phyloP scores from a whole-genome alignment of 1,284 basidiomycete genomes.

The Ustilago lituana region DNA sequence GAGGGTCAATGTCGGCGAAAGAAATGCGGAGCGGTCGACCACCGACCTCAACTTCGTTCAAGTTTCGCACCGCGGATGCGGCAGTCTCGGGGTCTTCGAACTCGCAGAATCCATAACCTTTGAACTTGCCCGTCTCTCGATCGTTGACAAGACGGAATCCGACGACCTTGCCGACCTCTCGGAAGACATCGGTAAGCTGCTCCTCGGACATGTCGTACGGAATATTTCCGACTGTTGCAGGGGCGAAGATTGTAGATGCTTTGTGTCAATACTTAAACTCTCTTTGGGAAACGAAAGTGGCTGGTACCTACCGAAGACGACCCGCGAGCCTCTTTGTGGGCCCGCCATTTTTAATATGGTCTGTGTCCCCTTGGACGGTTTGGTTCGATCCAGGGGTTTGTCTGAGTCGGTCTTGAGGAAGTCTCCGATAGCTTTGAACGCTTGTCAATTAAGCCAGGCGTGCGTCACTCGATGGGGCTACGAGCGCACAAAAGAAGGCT shows the following conservation, averaged over 20 bases:
- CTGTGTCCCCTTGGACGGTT: not conserved
- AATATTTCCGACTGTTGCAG: slow-evolving; percentile 62
- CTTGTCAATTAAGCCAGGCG: no score
- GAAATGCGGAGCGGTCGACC: slow-evolving; percentile 86
- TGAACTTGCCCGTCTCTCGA: slow-evolving; percentile 91
- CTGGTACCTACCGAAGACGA: slow-evolving; percentile 39
- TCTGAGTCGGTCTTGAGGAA: no score
- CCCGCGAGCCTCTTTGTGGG: slow-evolving; percentile 48
- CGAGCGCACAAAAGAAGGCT: slow-evolving; percentile 11
- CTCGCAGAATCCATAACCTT: slow-evolving; percentile 97
- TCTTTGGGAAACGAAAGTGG: not conserved
- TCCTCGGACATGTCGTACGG: slow-evolving; percentile 67
- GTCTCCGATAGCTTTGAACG: no score
- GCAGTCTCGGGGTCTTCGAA: slow-evolving; percentile 95
- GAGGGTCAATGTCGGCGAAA: slow-evolving; percentile 71
- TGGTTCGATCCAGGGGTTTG: no score
- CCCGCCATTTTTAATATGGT: slow-evolving; percentile 28
- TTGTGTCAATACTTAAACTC: not conserved
- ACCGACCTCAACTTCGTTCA: slow-evolving; percentile 80
- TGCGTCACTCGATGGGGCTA: not conserved
- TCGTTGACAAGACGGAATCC: slow-evolving; percentile 78
- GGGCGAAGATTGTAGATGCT: not conserved
- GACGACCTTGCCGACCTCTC: slow-evolving; percentile 64
- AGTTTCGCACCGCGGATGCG: slow-evolving; percentile 82
- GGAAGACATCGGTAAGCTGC: slow-evolving; percentile 64